Percentiles rank a stretch among this genome's conserved stretches.
Conservation (phyloP, 495 filamentous ascomycete genomes). For the Talaromyces borbonicus region DNA sequence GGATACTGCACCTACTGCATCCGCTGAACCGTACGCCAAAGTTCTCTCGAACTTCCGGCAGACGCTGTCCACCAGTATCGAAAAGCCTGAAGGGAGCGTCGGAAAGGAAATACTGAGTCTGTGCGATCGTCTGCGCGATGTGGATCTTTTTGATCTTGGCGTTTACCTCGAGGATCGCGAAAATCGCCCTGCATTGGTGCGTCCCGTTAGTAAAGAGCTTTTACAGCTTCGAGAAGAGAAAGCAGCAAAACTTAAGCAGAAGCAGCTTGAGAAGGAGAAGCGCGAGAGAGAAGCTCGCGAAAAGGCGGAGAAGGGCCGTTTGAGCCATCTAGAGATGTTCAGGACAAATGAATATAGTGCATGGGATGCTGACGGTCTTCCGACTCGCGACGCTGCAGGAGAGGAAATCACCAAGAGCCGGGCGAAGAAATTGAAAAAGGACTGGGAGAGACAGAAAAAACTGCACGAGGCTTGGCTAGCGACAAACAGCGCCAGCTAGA, state of each 20-base stretch:
- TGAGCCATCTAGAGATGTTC: constrained; percentile 62
- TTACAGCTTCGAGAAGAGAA: constrained; percentile 47
- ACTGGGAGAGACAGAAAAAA: constrained; percentile 90
- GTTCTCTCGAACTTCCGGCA: constrained; percentile 28
- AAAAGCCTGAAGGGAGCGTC: constrained; percentile 31
- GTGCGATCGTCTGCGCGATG: constrained; percentile 72
- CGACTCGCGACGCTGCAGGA: constrained; percentile 63
- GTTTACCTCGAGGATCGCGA: constrained; percentile 86
- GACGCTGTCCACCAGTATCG: constrained; percentile 33
- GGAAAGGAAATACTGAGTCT: constrained; percentile 56
- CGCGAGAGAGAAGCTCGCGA: constrained; percentile 46
- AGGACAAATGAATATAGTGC: constrained; percentile 61
- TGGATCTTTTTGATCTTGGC: constrained; percentile 65
- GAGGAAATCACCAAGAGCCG: constrained; percentile 73
- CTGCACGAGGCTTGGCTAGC: constrained; percentile 57
- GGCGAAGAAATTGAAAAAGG: constrained; percentile 79
- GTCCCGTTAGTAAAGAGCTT: constrained; percentile 66
- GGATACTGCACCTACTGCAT: constrained; percentile 15
- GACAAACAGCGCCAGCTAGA: constrained; percentile 5
- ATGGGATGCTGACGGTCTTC: constrained; percentile 84
- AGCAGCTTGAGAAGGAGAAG: constrained; percentile 50
- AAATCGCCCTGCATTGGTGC: constrained; percentile 63
- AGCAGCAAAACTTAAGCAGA: constrained; percentile 32
- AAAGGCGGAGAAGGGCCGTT: constrained; percentile 60
- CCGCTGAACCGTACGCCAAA: constrained; percentile 27